phyloP scores from a whole-genome alignment of 2,329 filamentous ascomycete genomes.

The Paraconiothyrium sp. region DNA sequence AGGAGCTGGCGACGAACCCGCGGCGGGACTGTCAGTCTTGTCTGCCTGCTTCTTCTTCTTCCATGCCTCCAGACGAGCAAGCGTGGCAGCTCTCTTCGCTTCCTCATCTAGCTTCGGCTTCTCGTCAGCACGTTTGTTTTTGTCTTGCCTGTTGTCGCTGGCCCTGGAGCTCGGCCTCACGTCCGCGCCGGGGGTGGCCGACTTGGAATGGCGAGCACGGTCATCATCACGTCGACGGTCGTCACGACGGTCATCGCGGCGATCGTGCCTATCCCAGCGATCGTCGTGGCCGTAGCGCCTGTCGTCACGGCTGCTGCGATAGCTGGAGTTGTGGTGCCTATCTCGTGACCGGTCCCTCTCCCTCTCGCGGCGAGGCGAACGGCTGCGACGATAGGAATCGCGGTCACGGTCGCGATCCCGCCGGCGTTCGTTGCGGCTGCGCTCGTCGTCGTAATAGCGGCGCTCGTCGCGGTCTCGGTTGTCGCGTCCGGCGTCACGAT shows the following conservation, averaged over 20 bases:
- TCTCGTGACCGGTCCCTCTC: conserved; percentile 65
- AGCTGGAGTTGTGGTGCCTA: conserved; percentile 59
- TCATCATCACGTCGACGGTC: conserved; percentile 72
- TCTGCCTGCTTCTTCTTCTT: conserved; percentile 79
- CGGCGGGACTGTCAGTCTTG: conserved; percentile 69
- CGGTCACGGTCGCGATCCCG: conserved; percentile 56
- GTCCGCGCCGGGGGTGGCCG: conserved; percentile 58
- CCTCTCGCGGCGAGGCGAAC: conserved; percentile 49
- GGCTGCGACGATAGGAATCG: conserved; percentile 27
- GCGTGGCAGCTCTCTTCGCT: conserved; percentile 31
- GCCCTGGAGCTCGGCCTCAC: conserved; percentile 34
- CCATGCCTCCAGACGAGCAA: conserved; percentile 85
- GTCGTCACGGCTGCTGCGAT: conserved; percentile 55
- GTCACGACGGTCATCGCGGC: conserved; percentile 79
- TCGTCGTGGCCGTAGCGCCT: conserved; percentile 57
- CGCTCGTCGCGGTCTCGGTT: conserved; percentile 53
- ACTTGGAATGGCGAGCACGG: conserved; percentile 75
- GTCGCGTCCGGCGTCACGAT: conserved; percentile 55
- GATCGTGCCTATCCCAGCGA: conserved; percentile 68
- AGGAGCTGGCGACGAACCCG: conserved; percentile 64
- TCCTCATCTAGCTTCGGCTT: conserved; percentile 37
- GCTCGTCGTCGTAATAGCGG: conserved; percentile 46
- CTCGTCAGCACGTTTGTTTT: conserved; percentile 65
- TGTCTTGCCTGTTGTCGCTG: conserved; percentile 54
- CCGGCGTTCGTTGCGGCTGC: conserved; percentile 65